Conservation (phyloP, 1,284 basidiomycete genomes). For the Marasmius oreades region DNA sequence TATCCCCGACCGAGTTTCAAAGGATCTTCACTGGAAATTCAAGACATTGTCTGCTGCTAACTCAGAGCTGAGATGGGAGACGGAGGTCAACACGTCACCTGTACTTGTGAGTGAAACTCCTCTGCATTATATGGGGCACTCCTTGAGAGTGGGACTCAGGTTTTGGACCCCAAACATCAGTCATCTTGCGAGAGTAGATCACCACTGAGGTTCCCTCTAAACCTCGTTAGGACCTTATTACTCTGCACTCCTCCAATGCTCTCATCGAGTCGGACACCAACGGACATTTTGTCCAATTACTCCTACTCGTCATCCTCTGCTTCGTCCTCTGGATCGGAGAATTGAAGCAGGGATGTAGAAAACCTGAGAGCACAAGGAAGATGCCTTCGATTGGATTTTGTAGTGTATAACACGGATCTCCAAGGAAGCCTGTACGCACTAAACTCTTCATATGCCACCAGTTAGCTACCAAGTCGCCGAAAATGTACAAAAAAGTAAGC, state of each 20-base stretch:
- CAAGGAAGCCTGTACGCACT: background rate
- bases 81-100: background rate
- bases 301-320: constrained; percentile 6
- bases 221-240: background rate
- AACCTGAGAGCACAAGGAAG: background rate
- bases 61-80: background rate
- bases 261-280: background rate
- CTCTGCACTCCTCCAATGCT: background rate
- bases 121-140: background rate
- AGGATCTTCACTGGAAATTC: constrained; percentile 35
- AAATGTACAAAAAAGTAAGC: background rate
- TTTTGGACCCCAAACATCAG: background rate
- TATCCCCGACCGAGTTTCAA: constrained; percentile 25
- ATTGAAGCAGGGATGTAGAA: background rate
- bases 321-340: constrained; percentile 8
- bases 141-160: too few relatives aligned
- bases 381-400: background rate
- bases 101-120: background rate
- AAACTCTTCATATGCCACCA: background rate
- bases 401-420: background rate
- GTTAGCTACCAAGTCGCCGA: background rate
- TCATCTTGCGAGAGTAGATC: background rate
- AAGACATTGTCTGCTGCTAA: constrained; percentile 15
- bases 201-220: background rate
- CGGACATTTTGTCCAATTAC: constrained; percentile 6